A percentile compares a stretch with the other conserved stretches of the same genome.
These are phyloP conservation scores for Elsinoe batatas DNA, from an alignment of 2,329 filamentous ascomycete species.

Conservation along the genomic window DNA sequence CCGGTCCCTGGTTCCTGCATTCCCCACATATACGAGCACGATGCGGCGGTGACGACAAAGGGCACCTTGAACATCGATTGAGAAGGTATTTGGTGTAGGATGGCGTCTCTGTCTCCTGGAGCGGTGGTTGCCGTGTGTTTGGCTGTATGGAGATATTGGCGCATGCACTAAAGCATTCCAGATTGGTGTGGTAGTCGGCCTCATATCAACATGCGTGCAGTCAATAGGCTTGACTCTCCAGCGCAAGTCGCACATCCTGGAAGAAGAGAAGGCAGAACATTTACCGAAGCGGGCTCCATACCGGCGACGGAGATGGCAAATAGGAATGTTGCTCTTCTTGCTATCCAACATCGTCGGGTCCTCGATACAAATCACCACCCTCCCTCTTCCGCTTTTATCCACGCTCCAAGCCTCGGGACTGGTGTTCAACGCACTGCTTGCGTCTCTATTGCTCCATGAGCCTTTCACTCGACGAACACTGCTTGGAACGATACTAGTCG, in stretches of 20 bases:
- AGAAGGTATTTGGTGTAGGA: neutral
- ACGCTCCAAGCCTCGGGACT: conserved; percentile 91
- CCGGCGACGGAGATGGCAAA: conserved; percentile 84
- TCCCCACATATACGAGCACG: neutral
- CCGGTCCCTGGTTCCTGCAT: conserved; percentile 7
- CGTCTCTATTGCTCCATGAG: conserved; percentile 82
- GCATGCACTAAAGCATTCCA: conserved; percentile 4
- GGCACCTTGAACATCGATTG: conserved; percentile 1
- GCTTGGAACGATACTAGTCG: conserved; percentile 79
- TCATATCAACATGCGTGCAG: conserved; percentile 88
- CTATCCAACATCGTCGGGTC: conserved; percentile 89
- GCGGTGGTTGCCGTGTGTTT: conserved; percentile 16
- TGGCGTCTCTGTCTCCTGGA: conserved; percentile 17
- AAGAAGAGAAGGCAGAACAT: conserved; percentile 80
- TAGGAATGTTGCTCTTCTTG: conserved; percentile 94
- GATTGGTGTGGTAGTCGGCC: conserved; percentile 83
- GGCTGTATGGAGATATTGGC: neutral
- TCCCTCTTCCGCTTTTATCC: conserved; percentile 87
- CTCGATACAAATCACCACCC: conserved; percentile 92
- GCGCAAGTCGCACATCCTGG: conserved; percentile 94
- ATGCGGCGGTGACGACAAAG: conserved; percentile 5
- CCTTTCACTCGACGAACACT: conserved; percentile 93
- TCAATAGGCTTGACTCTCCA: conserved; percentile 91
- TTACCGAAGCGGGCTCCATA: conserved; percentile 78
- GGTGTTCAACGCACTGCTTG: conserved; percentile 98